Evolutionary conservation across 2,329 filamentous ascomycete species (phyloP).

Genomic region (Fusarium tupiense): DNA sequence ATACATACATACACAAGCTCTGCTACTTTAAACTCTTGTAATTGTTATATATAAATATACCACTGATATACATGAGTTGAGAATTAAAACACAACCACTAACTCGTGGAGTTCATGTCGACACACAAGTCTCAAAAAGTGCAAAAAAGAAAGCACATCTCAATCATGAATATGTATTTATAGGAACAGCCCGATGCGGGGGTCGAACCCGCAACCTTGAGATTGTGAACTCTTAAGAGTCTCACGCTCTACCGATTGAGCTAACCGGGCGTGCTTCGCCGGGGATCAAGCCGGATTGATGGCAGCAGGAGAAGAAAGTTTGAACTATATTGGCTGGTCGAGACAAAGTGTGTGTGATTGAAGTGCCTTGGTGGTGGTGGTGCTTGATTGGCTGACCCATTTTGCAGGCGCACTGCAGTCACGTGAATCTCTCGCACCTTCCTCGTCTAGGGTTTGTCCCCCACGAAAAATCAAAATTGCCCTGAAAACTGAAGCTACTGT

Average conservation of each 20-base stretch:
- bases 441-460: slow-evolving; percentile 53
- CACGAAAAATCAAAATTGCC: slow-evolving; percentile 38
- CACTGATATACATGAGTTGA: rapidly evolving
- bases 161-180: slow-evolving; percentile 42
- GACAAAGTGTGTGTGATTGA: not conserved
- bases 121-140: not conserved
- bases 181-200: slow-evolving; percentile 55
- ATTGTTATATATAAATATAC: not conserved
- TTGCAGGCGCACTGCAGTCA: slow-evolving; percentile 33
- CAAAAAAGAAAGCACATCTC: slow-evolving; percentile 39
- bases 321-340: rapidly evolving
- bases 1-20: not conserved
- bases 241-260: slow-evolving; percentile 68
- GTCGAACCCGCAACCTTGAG: slow-evolving; percentile 68
- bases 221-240: slow-evolving; percentile 65
- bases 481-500: slow-evolving; percentile 30
- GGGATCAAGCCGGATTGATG: slow-evolving; percentile 47
- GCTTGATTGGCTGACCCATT: slow-evolving; percentile 4
- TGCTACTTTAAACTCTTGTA: not conserved
- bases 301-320: not conserved
- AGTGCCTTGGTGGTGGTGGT: not conserved
- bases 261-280: slow-evolving; percentile 58
- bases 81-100: rapidly evolving
- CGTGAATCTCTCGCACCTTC: slow-evolving; percentile 43
- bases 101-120: not conserved